Percentiles rank a stretch among this genome's conserved stretches.
Evolutionary conservation across 2,329 filamentous ascomycete species (phyloP).

Genomic region (Lizonia empirigonia): DNA sequence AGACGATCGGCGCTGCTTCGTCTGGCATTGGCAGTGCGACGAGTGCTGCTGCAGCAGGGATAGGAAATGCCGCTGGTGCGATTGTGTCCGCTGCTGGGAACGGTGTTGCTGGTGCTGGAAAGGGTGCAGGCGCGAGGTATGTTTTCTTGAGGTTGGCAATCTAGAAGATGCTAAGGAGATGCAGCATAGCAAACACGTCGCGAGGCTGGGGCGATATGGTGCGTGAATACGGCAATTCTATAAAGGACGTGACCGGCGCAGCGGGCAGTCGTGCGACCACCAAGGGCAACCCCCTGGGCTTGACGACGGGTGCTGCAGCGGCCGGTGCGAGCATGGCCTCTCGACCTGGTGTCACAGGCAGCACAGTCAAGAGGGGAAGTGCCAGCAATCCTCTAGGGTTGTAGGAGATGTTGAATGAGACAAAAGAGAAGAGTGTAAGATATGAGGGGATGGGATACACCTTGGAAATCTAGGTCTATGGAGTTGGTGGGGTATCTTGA

Average conservation of each 20-base stretch:
- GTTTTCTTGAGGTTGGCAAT: background rate
- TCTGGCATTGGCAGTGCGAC: conserved; percentile 53
- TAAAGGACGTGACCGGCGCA: conserved; percentile 56
- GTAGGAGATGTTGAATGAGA: conserved; percentile 16
- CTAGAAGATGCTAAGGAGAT: background rate
- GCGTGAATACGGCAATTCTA: conserved; percentile 56
- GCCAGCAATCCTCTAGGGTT: conserved; percentile 53
- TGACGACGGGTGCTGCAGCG: conserved; percentile 43
- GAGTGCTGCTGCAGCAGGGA: conserved; percentile 50
- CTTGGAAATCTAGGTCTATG: conserved; percentile 6
- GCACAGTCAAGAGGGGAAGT: conserved; percentile 39
- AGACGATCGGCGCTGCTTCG: conserved; percentile 50
- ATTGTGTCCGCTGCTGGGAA: conserved; percentile 53
- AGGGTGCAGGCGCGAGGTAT: conserved; percentile 47
- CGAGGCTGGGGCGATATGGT: conserved; percentile 56
- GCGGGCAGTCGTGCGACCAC: conserved; percentile 52
- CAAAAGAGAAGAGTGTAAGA: conserved; percentile 2
- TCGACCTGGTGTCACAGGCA: conserved; percentile 24
- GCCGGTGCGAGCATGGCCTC: conserved; percentile 36
- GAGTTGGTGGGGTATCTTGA: conserved; percentile 25
- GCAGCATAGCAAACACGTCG: conserved; percentile 52
- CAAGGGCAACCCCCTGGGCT: conserved; percentile 54
- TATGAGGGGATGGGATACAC: conserved; percentile 7
- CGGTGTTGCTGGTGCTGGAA: conserved; percentile 54
- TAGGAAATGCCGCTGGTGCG: conserved; percentile 53